phyloP scores from a whole-genome alignment of 1,284 basidiomycete species.

The Mycosarcoma mackinlayi region DNA sequence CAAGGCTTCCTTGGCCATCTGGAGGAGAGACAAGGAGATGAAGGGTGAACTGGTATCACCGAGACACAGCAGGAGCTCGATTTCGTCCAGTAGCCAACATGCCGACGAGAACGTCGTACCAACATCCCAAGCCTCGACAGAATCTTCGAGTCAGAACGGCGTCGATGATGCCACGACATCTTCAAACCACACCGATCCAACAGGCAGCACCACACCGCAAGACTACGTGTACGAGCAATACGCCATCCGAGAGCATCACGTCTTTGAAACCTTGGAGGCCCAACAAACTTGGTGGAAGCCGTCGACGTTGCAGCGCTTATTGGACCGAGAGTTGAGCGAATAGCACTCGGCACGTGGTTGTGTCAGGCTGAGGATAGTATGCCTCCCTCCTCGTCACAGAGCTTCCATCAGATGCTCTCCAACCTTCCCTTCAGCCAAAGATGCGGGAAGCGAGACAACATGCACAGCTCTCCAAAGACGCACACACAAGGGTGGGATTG shows the following conservation, averaged over 20 bases:
- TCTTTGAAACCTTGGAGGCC: conserved; percentile 55
- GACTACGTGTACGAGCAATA: conserved; percentile 66
- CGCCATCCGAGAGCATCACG: conserved; percentile 49
- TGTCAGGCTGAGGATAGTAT: too few species aligned
- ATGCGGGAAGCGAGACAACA: too few species aligned
- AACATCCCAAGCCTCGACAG: too few species aligned
- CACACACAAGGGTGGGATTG: too few species aligned
- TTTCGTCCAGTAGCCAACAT: conserved; percentile 4
- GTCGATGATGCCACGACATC: background rate
- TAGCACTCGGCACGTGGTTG: background rate
- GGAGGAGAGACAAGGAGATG: conserved; percentile 47
- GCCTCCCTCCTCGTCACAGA: background rate
- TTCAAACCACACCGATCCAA: background rate
- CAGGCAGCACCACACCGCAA: conserved; percentile 21
- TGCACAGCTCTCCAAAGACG: too few species aligned
- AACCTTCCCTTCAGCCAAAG: too few species aligned
- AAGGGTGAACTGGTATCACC: conserved; percentile 28
- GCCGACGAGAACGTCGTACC: too few species aligned
- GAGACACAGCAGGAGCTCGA: conserved; percentile 2
- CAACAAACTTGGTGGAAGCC: conserved; percentile 64
- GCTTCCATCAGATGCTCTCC: background rate
- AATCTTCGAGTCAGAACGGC: background rate
- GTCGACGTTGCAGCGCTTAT: conserved; percentile 52
- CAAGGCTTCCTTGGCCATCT: conserved; percentile 53
- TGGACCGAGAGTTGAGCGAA: conserved; percentile 58